Conservation (phyloP, 2,329 filamentous ascomycete genomes). For the Neonectria faginata region DNA sequence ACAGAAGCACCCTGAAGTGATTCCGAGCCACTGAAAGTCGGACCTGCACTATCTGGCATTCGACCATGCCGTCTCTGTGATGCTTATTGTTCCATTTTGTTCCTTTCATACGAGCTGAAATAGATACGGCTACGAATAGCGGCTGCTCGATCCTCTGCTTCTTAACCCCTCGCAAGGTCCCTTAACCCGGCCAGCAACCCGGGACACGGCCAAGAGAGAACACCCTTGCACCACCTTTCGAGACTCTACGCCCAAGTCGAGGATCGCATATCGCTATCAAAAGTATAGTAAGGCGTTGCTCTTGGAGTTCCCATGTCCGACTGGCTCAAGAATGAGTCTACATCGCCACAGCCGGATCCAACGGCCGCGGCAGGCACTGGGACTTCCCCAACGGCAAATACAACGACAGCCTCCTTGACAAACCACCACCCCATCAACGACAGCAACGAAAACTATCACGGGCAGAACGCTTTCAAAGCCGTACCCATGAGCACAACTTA, state of each 20-base stretch:
- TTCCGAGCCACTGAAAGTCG: background rate
- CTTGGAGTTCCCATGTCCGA: conserved; percentile 33
- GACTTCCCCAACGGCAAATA: conserved; percentile 17
- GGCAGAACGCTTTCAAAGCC: conserved; percentile 22
- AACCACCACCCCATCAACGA: conserved; percentile 26
- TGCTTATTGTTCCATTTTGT: background rate
- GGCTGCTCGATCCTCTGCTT: background rate
- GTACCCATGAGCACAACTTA: conserved; percentile 11
- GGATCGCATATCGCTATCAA: background rate
- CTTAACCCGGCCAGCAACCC: background rate
- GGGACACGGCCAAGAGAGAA: background rate
- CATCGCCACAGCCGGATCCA: conserved; percentile 36
- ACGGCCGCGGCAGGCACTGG: conserved; percentile 23
- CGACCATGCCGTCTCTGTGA: conserved; percentile 1
- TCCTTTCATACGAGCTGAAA: too few relatives aligned
- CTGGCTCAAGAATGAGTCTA: conserved; percentile 40
- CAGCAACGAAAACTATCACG: conserved; percentile 2
- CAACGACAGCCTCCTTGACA: conserved; percentile 20
- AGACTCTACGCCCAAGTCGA: background rate
- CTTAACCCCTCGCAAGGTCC: background rate
- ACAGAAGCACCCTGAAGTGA: background rate
- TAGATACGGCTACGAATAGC: background rate
- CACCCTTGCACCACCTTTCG: background rate
- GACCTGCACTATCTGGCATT: background rate
- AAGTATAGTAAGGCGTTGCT: background rate